phyloP scores from a whole-genome alignment of 139 green algal genomes.

The Edaphochlamys debaryana region DNA sequence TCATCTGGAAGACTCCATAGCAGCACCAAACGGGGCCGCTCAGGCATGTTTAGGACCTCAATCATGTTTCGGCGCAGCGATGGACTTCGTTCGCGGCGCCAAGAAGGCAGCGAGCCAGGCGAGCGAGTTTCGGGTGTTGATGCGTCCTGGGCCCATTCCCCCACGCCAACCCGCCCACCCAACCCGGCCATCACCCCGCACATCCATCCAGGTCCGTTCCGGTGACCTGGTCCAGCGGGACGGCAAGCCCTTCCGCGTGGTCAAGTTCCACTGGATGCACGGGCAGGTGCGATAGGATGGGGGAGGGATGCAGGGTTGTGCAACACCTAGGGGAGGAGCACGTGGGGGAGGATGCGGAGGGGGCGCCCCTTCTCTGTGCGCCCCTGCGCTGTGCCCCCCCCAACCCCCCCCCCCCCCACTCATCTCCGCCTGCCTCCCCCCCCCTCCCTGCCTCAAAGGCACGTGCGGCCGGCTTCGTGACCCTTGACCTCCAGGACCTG shows the following conservation, averaged over 20 bases:
- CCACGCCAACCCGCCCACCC: not conserved
- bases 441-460: not conserved
- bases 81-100: not conserved
- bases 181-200: too few species aligned
- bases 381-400: not conserved
- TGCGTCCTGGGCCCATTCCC: too few species aligned
- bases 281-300: not conserved
- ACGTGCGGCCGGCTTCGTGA: slow-evolving; percentile 24
- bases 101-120: slow-evolving; percentile 25
- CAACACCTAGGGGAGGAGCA: not conserved
- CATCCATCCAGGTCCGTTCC: slow-evolving; percentile 6
- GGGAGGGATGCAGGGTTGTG: not conserved
- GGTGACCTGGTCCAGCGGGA: slow-evolving; percentile 35
- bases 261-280: slow-evolving; percentile 24
- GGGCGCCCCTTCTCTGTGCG: too few species aligned
- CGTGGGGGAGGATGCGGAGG: too few species aligned
- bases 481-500: slow-evolving; percentile 30
- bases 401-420: not conserved
- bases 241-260: slow-evolving; percentile 15
- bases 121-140: too few species aligned
- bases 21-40: too few species aligned
- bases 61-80: too few species aligned
- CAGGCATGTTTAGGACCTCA: too few species aligned
- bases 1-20: too few species aligned
- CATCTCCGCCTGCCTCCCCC: not conserved